Base-by-base conservation (phyloP, 768 basidiomycete species). In the Tephrocybe sp. region DNA sequence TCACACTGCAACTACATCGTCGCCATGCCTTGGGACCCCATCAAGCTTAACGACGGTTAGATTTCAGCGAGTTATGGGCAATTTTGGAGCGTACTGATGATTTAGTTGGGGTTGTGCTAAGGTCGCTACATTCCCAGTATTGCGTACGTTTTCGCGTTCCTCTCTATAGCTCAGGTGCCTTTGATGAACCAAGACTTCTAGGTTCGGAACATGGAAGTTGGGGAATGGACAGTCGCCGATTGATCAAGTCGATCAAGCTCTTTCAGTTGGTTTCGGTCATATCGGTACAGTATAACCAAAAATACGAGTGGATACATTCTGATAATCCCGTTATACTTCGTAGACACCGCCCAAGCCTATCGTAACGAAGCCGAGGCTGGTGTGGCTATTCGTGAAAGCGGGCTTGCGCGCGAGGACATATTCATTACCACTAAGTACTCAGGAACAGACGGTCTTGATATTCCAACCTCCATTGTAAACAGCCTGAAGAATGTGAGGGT, bases 381-480 rank as follows among this genome's bases (percentile, higher is more conserved):
- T 2, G 61, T 60, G 33, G 81, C 74, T 6, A 73, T 80, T 51
- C 72, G 69, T 17, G 78, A 85, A 56, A 84, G 79, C 53, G 83
- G 84, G 1, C 71, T 84, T 4, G 59, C 72, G 32, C 76, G 85
- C n/a, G 50, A 70, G 12, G 80, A 85, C 1, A 56, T 87, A 21
- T 87, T 74, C 64, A 76, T 89, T 56, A 87, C 84, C 3, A 86
- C 85, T 25, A 86, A 86, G 59, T 85, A 76, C 58, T 81, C 82
- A 12, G 81, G 80, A 1, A 45, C 66, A 45, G 62, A 75, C 45
- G 78, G 75, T 2, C 64, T 81, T 47, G 77, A 78, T 53, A 78
- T 84, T 26, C 71, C 72, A 50, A 78, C 76, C 1, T 83, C 81
- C 11, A 80, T 85, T 38, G 62, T 73, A 24, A 74, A 83, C 57